Evolutionary conservation across 129 eudicot species (phyloP).

Genomic region (Kitagawia praeruptora): DNA sequence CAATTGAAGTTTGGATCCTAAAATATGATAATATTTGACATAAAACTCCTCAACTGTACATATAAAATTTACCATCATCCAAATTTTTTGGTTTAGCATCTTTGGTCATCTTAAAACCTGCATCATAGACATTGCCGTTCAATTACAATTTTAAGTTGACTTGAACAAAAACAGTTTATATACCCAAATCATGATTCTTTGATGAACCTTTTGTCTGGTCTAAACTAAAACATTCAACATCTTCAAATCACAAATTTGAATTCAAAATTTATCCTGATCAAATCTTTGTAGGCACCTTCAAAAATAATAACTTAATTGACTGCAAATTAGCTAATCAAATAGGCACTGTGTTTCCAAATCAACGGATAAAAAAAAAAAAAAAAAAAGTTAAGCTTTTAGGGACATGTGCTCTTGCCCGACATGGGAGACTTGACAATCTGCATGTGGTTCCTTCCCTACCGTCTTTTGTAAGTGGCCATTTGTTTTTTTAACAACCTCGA

Average conservation of each 20-base stretch:
- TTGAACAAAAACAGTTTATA: not conserved
- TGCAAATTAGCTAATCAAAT: not conserved
- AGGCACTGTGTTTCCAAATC: not conserved
- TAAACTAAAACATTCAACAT: not conserved
- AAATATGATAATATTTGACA: no score
- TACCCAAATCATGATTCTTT: not conserved
- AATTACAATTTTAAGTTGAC: not conserved
- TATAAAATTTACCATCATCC: constrained; percentile 10
- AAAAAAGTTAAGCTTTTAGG: not conserved
- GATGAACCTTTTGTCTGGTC: not conserved
- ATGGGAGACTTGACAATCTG: constrained; percentile 4
- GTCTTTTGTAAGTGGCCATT: not conserved
- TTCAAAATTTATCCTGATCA: not conserved
- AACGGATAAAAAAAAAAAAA: not conserved
- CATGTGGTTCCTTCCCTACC: constrained; percentile 2
- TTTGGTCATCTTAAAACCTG: constrained; percentile 18
- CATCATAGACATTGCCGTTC: not conserved
- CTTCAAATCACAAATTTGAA: not conserved
- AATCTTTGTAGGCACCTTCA: not conserved
- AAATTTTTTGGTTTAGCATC: constrained; percentile 16
- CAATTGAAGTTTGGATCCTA: no score
- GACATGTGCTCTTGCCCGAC: constrained; percentile 27
- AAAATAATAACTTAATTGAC: not conserved
- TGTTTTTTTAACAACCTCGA: not conserved
- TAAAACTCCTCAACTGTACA: constrained; percentile 9